Evolutionary conservation across 306 rosid genomes (phyloP), one percentile per base, ranked within the genome.

Genomic region (Cotoneaster glaucophyllus): DNA sequence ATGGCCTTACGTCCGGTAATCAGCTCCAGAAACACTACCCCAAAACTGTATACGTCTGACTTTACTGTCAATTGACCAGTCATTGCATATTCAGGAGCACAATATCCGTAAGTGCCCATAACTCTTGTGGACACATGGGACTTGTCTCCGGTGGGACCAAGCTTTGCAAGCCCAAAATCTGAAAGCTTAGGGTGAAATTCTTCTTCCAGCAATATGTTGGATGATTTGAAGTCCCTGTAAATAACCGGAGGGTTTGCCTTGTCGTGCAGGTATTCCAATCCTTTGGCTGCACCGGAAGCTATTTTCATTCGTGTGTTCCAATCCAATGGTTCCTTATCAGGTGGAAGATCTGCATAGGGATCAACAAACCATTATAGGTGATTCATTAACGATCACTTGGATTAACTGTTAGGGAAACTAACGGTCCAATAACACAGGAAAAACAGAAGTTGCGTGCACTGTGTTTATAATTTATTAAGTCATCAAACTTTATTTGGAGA

Each of bases 11-110:
- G 93, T 67, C 97, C 96, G 71, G 97, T 93, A 59, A 93, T 90
- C 67, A 93, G 84, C 89, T 93, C 97, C 75, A 93, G 81, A 82
- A 93, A 93, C 69, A 93, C 97, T 17, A 93, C 97, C 61, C 97
- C 97, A 31, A 90, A 93, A 73, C 97, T 93, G 74, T 90, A 93
- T 43, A 93, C 97, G 10, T 93, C 97, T 28, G 97, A 93, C 79
- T 93, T 93, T 79, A 90, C 96, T 1, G 97, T 93, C 79, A 93
- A 84, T 74, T 93, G 96, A 65, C 97, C 97, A 12, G 94, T 93
- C 97, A 93, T 93, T 37, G 97, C 97, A 84, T 93, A 90, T 77
- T 93, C 97, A 5, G 97, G 97, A 74, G 97, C 97, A 74, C 97
- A 93, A 75, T 93, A 93, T 66, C 97, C 97, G 24, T 93, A 93